Conservation (phyloP, 2,329 filamentous ascomycete species). For the Zasmidium citrigriseum region DNA sequence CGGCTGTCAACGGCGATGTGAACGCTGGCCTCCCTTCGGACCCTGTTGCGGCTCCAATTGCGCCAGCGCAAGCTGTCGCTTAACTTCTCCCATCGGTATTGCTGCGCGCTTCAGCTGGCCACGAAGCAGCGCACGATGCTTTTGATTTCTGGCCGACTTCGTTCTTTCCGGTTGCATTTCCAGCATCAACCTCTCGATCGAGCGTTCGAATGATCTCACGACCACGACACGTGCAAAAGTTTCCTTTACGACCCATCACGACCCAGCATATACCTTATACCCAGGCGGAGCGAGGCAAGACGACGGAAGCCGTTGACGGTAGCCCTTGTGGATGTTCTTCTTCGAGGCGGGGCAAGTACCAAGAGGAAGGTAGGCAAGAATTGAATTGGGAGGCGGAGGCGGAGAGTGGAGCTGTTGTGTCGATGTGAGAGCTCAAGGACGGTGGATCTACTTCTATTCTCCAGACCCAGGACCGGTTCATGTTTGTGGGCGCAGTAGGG, state of each 20-base stretch:
- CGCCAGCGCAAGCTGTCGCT: conserved; percentile 47
- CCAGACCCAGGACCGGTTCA: neutral
- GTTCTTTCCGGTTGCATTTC: conserved; percentile 20
- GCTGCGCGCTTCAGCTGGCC: conserved; percentile 21
- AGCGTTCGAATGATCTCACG: conserved; percentile 32
- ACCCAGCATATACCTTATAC: conserved; percentile 32
- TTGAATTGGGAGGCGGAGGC: conserved; percentile 20
- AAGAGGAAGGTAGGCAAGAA: conserved; percentile 28
- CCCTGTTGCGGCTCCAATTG: conserved; percentile 41
- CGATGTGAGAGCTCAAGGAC: conserved; percentile 20
- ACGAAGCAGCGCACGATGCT: conserved; percentile 9
- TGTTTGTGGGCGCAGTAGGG: neutral
- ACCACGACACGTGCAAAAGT: conserved; percentile 28
- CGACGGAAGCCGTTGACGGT: conserved; percentile 21
- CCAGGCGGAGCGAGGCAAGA: conserved; percentile 25
- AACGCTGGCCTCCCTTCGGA: conserved; percentile 41
- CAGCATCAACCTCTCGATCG: conserved; percentile 18
- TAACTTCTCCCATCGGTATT: conserved; percentile 32
- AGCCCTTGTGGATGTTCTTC: conserved; percentile 26
- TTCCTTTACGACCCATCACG: conserved; percentile 33
- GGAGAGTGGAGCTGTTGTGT: conserved; percentile 22
- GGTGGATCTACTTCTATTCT: neutral
- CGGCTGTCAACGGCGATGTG: conserved; percentile 32
- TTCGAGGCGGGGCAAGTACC: neutral
- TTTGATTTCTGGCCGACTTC: conserved; percentile 22